Percentiles rank a stretch among this genome's conserved stretches.
These are phyloP conservation scores for Sclerotinia trifoliorum DNA, from an alignment of 2,329 filamentous ascomycete species.

Conservation along the genomic window DNA sequence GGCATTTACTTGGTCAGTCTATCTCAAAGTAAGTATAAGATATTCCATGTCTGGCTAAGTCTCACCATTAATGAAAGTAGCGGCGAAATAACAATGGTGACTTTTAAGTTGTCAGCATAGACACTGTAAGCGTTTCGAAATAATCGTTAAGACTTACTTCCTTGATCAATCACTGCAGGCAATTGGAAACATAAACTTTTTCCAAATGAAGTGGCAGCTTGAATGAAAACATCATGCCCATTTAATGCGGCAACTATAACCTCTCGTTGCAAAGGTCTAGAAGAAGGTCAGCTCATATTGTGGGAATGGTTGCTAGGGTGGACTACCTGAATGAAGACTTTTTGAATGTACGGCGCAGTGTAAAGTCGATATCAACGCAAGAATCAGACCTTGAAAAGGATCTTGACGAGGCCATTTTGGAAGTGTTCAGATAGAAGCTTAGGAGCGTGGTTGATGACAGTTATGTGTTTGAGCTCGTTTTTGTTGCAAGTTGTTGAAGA, in stretches of 20 bases:
- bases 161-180: constrained; percentile 81
- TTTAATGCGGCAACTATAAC: constrained; percentile 80
- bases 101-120: constrained; percentile 52
- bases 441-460: not conserved
- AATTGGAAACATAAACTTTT: constrained; percentile 94
- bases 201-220: constrained; percentile 86
- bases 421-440: not conserved
- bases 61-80: constrained; percentile 82
- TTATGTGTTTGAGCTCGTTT: not conserved
- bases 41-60: not conserved
- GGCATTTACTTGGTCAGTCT: constrained; percentile 90
- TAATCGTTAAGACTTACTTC: constrained; percentile 59
- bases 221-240: constrained; percentile 87
- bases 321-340: constrained; percentile 69
- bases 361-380: constrained; percentile 69
- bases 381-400: constrained; percentile 48
- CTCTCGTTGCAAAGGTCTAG: constrained; percentile 78
- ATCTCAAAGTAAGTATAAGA: constrained; percentile 22
- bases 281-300: constrained; percentile 23
- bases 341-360: constrained; percentile 69
- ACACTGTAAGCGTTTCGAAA: not conserved
- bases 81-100: constrained; percentile 88
- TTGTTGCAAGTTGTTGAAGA: not conserved
- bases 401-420: constrained; percentile 43
- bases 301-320: not conserved